A percentile compares a stretch with the other conserved stretches of the same genome.
These are phyloP conservation scores for Thelephora terrestris DNA, from an alignment of 1,284 basidiomycete genomes.

Conservation along the genomic window DNA sequence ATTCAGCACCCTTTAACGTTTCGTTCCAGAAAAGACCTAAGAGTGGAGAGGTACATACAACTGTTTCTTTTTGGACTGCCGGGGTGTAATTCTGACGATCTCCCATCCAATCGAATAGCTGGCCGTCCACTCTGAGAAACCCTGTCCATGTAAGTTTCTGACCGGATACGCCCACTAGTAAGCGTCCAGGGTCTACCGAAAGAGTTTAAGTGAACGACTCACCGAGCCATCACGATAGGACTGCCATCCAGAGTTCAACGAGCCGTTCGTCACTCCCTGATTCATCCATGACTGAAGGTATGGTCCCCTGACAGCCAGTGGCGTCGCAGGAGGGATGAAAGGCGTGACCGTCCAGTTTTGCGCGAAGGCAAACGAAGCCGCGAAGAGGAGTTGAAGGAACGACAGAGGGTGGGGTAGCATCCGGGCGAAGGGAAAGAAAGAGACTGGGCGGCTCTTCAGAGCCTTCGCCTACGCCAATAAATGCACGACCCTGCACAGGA, in stretches of 20 bases:
- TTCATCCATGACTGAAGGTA: conserved; percentile 11
- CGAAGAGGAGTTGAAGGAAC: no score
- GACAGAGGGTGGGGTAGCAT: no score
- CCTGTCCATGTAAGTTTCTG: conserved; percentile 12
- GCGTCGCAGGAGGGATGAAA: conserved; percentile 9
- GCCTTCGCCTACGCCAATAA: no score
- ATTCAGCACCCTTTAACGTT: conserved; percentile 4
- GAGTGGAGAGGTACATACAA: neutral
- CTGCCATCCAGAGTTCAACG: conserved; percentile 6
- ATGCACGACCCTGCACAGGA: no score
- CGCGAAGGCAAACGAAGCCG: no score
- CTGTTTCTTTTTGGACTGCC: neutral
- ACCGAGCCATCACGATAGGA: conserved; percentile 4
- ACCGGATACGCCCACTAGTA: no score
- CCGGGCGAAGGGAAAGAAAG: no score
- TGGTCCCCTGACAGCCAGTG: conserved; percentile 11
- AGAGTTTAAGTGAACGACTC: neutral
- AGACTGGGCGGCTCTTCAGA: no score
- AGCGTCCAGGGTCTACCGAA: neutral
- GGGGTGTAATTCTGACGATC: neutral
- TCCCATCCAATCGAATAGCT: conserved; percentile 6
- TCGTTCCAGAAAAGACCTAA: neutral
- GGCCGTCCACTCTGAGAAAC: conserved; percentile 13
- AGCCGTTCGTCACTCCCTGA: neutral
- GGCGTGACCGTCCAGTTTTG: neutral